Evolutionary conservation across 2,329 filamentous ascomycete species (phyloP).

Genomic region (Claviceps pazoutovae): DNA sequence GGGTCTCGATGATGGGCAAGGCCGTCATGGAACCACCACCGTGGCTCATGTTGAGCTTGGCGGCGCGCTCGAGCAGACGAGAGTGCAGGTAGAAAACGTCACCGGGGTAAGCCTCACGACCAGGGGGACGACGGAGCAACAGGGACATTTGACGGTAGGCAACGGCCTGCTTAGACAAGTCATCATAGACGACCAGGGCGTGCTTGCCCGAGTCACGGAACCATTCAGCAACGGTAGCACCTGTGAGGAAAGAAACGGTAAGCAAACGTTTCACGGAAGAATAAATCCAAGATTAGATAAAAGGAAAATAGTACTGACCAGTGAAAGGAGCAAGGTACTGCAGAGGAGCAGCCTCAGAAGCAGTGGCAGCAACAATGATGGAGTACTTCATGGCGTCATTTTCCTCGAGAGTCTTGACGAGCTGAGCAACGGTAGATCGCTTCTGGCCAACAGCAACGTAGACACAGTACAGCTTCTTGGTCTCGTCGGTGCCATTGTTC

Average conservation of each 20-base stretch:
- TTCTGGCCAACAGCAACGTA: conserved; percentile 99
- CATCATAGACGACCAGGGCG: conserved; percentile 81
- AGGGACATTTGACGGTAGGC: conserved; percentile 99
- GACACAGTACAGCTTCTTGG: conserved; percentile 98
- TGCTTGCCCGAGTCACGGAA: conserved; percentile 83
- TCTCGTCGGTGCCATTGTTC: conserved; percentile 78
- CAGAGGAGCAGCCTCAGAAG: conserved; percentile 88
- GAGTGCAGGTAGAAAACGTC: conserved; percentile 99
- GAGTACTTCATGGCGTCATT: conserved; percentile 99
- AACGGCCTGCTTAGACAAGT: conserved; percentile 95
- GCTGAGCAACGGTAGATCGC: conserved; percentile 96
- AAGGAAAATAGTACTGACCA: conserved; percentile 27
- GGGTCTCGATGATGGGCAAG: conserved; percentile 95
- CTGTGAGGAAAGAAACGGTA: neutral
- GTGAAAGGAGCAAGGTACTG: conserved; percentile 94
- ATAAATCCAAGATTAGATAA: too few species aligned
- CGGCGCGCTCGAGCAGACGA: conserved; percentile 95
- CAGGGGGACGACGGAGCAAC: conserved; percentile 89
- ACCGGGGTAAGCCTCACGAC: conserved; percentile 98
- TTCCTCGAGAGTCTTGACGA: conserved; percentile 99
- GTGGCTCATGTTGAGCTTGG: conserved; percentile 95
- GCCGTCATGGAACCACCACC: conserved; percentile 95
- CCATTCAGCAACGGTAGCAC: conserved; percentile 45
- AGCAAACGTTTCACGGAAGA: neutral
- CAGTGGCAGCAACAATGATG: conserved; percentile 86